Base-by-base conservation (phyloP, 768 basidiomycete genomes). In the Crepidotus variabilis region DNA sequence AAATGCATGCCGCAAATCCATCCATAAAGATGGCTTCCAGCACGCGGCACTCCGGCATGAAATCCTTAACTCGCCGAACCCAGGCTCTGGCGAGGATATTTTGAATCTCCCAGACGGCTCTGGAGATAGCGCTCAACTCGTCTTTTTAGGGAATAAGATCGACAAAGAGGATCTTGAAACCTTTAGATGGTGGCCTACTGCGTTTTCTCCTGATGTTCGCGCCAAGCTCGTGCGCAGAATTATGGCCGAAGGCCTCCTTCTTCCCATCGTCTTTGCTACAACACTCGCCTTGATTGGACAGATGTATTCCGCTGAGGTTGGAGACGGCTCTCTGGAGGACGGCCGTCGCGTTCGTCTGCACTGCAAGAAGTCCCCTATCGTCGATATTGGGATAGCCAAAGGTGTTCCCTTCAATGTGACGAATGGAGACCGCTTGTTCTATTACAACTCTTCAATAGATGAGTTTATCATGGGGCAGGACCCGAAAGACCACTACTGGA, bases 381-480 rank as follows among this genome's bases (percentile, higher is more conserved):
- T 20, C 18, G 39, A 43, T 43, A 43, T 43, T 5, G 39, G 39
- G 11, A 43, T 43, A 14, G 39, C 39, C 18, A 43, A 43, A 43
- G 39, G 39, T 11, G 5, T 16, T 5, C 18, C 14, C 39, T 16
- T 43, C 18, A 20, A 43, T 11, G 39, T 43, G 39, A 20, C 39
- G 39, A 20, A 43, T 20, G 39, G 18, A 20, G 13, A 20, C 11
- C 39, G 39, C 13, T 43, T 43, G 13, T 14, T 20, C 14, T 43
- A 43, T 43, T 16, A 16, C 39, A 20, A 43, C 39, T 43, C 39
- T 11, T 16, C 13, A 2, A 43, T 11, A 14, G 39, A 20, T 18
- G 63, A 65, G 36, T 22, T 46, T 7, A 63, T 67, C 22, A 57
- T 69, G 0, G 47, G 43, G 39, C 28, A 21, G 52, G 53, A 3